Base-by-base conservation (phyloP, 2,329 filamentous ascomycete species). In the Didymella pinodella region DNA sequence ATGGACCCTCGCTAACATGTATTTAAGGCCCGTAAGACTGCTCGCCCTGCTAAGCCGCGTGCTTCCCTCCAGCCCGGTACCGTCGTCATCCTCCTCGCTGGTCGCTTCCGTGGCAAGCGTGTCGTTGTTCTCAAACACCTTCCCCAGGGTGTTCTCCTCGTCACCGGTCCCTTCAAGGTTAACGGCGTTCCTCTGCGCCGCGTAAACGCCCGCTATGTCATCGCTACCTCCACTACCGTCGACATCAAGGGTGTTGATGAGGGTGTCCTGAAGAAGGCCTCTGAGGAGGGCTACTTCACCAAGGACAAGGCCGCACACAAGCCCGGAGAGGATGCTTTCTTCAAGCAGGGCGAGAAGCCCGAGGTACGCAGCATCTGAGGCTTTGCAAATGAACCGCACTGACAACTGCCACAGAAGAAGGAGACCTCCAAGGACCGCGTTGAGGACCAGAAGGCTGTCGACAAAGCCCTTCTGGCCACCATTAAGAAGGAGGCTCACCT, bases 81-180 rank as follows among this genome's bases (percentile, higher is more conserved):
- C 81, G 88, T 99, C 81, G 91, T 99, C 80, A 99, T 99, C 84
- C 92, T 99, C 81, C 93, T 99, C 81, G 95, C 95, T 82, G 95
- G 95, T 79, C 95, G 95, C 80, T 99, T 98, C 92, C 94, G 95
- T 78, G 95, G 95, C 88, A 99, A 99, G 93, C 95, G 95, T 81
- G 95, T 99, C 78, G 87, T 99, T 79, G 93, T 98, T 84, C 91
- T 99, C 82, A 98, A 98, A 90, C 88, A 90, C 83, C 93, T 99
- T 79, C 87, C 92, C 80, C 92, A 97, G 86, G 95, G 95, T 85
- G 92, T 97, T 72, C 93, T 99, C 82, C 92, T 99, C 81, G 93
- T 99, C 78, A 99, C 95, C 80, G 95, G 95, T 77, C 95, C 95
- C 81, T 99, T 98, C 91, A 99, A 98, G 90, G 90, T 99, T 86